Conservation (phyloP, 2,329 filamentous ascomycete species). For the Talaromyces rugulosus region DNA sequence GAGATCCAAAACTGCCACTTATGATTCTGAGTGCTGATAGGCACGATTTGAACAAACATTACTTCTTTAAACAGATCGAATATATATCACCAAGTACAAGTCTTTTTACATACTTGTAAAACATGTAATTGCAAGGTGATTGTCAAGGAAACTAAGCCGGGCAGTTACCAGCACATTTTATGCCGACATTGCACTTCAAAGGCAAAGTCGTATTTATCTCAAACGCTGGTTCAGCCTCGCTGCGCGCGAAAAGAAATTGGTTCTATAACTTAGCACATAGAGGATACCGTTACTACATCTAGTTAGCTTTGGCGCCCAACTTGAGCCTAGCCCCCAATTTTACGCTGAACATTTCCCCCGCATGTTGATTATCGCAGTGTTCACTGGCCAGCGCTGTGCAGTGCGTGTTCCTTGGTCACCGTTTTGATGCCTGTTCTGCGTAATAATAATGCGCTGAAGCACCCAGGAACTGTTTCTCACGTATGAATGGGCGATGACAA, state of each 20-base stretch:
- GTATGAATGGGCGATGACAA: not conserved
- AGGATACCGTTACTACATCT: not conserved
- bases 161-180: no score
- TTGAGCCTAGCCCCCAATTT: not conserved
- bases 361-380: not conserved
- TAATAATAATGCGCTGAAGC: not conserved
- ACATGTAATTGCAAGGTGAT: no score
- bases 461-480: no score
- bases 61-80: no score
- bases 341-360: not conserved
- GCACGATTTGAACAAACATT: no score
- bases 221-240: not conserved
- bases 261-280: not conserved
- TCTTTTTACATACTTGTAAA: no score
- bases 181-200: not conserved
- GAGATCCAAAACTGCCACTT: no score
- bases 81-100: no score
- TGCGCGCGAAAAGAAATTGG: not conserved
- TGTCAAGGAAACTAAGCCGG: not conserved
- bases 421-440: not conserved
- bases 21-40: no score
- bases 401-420: not conserved
- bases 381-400: not conserved
- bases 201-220: not conserved
- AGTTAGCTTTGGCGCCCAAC: not conserved